A percentile compares a stretch with the other conserved stretches of the same genome.
These are phyloP conservation scores for Trapa bicornis DNA, from an alignment of 345 rosid species.

Conservation along the genomic window DNA sequence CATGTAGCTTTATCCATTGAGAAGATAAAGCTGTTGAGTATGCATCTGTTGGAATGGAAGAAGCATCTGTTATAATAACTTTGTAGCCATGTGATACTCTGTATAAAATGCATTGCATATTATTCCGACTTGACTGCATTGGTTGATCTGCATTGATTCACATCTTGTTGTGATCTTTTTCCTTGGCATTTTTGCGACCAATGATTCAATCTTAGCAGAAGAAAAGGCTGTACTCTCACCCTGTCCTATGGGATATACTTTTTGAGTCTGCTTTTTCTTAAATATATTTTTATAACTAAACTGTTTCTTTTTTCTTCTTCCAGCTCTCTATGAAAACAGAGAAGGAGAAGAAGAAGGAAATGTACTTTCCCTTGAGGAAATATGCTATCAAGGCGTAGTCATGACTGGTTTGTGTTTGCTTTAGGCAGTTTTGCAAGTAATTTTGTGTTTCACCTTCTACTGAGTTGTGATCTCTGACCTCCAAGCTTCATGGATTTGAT, in stretches of 20 bases:
- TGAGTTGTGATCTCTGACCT: background rate
- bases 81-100: no score
- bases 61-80: background rate
- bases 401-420: background rate
- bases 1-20: background rate
- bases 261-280: background rate
- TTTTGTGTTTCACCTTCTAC: background rate
- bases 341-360: constrained; percentile 76
- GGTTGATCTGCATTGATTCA: no score
- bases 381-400: constrained; percentile 78
- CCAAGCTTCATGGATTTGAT: background rate
- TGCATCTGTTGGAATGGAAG: background rate
- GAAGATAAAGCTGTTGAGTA: background rate
- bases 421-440: background rate
- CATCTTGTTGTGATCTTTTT: no score
- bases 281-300: background rate
- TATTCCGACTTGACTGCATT: no score
- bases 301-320: background rate
- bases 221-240: background rate
- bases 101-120: no score
- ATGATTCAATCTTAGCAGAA: no score
- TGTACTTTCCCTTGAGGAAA: constrained; percentile 82
- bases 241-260: background rate
- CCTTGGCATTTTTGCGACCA: no score
- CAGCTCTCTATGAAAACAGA: constrained; percentile 71